Evolutionary conservation across 2,329 filamentous ascomycete species (phyloP).

Genomic region (Escovopsis sp.): DNA sequence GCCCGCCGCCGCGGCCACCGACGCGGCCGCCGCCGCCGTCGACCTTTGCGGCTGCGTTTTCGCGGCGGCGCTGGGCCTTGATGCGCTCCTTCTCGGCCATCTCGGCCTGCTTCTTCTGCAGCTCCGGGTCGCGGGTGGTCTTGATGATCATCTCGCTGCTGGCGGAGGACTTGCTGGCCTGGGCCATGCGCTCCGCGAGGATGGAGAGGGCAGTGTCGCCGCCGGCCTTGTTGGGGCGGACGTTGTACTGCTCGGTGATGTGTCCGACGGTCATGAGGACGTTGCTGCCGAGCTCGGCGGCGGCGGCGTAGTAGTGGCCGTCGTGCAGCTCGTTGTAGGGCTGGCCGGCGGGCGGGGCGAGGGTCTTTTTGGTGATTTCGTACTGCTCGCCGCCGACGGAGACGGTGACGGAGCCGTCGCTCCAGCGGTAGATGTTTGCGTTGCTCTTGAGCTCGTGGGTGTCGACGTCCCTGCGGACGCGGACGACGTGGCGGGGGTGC

Average conservation of each 20-base stretch:
- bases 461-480: constrained; percentile 53
- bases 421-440: constrained; percentile 61
- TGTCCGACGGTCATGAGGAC: constrained; percentile 61
- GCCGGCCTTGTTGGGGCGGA: constrained; percentile 51
- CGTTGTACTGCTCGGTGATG: constrained; percentile 55
- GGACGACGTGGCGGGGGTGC: constrained; percentile 48
- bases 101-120: constrained; percentile 60
- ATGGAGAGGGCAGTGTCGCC: constrained; percentile 58
- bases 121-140: constrained; percentile 59
- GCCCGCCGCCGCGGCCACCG: constrained; percentile 32
- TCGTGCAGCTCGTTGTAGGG: constrained; percentile 54
- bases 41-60: constrained; percentile 52
- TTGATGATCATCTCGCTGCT: constrained; percentile 52
- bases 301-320: constrained; percentile 61
- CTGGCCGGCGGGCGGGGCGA: constrained; percentile 43
- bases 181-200: constrained; percentile 52
- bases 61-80: constrained; percentile 49
- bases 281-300: constrained; percentile 53
- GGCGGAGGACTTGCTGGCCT: constrained; percentile 41
- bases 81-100: constrained; percentile 58
- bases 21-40: constrained; percentile 39
- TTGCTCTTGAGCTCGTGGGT: constrained; percentile 59
- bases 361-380: constrained; percentile 54
- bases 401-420: constrained; percentile 62
- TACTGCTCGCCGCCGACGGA: constrained; percentile 64